These are phyloP conservation scores for Colletotrichum eremochloae DNA, from an alignment of 2,329 filamentous ascomycete genomes.

Conservation along the genomic window DNA sequence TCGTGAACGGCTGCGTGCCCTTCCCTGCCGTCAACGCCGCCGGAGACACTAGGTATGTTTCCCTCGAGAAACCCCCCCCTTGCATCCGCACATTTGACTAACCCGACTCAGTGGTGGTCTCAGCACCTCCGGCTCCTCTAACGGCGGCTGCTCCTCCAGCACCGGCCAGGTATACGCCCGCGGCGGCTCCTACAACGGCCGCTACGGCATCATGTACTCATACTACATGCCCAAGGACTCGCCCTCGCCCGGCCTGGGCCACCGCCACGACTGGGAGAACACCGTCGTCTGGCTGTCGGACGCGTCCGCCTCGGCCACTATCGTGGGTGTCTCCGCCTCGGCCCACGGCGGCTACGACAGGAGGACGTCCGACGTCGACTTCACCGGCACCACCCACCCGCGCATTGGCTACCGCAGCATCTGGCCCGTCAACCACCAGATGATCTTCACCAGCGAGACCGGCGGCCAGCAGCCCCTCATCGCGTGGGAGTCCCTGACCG, in stretches of 20 bases:
- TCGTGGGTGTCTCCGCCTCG: conserved; percentile 50
- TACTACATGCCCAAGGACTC: conserved; percentile 59
- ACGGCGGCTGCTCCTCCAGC: conserved; percentile 47
- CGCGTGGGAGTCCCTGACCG: conserved; percentile 55
- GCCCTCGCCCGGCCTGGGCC: conserved; percentile 51
- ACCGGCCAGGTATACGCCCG: conserved; percentile 53
- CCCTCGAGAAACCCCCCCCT: neutral
- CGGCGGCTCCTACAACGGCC: conserved; percentile 45
- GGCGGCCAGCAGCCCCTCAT: conserved; percentile 56
- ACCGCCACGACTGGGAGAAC: conserved; percentile 55
- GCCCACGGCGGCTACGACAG: conserved; percentile 51
- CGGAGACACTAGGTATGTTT: conserved; percentile 68
- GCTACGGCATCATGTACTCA: conserved; percentile 51
- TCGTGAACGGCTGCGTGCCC: conserved; percentile 72
- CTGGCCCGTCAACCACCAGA: conserved; percentile 53
- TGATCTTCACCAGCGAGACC: conserved; percentile 50
- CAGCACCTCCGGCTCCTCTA: conserved; percentile 45
- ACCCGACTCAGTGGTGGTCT: conserved; percentile 48
- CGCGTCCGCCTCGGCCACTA: conserved; percentile 45
- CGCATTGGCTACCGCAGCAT: conserved; percentile 50
- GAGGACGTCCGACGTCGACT: conserved; percentile 44
- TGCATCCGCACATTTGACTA: conserved; percentile 30
- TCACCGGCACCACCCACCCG: conserved; percentile 47
- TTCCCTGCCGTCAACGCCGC: conserved; percentile 71
- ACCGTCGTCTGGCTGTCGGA: conserved; percentile 51